Conservation (phyloP, 116 monocot genomes). For the Phalaenopsis hybrid region DNA sequence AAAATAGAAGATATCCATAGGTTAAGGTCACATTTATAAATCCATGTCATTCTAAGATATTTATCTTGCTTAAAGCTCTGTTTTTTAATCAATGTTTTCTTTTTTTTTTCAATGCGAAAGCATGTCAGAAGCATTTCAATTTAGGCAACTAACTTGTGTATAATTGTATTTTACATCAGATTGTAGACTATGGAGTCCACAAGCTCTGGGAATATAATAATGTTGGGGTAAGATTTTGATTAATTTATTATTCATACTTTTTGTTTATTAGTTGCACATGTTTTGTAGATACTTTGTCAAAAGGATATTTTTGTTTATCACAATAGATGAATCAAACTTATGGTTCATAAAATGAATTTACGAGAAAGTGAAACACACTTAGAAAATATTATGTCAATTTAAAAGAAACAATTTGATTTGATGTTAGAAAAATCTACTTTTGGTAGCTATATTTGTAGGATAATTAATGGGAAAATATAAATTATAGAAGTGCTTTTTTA, state of each 20-base stretch:
- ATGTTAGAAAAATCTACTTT: not conserved
- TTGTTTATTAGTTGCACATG: not conserved
- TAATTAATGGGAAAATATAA: not conserved
- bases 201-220: slow-evolving; percentile 64
- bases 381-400: not conserved
- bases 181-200: slow-evolving; percentile 63
- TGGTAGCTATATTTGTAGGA: not conserved
- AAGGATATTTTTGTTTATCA: not conserved
- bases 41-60: not conserved
- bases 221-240: slow-evolving; percentile 43
- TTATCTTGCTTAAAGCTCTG: not conserved
- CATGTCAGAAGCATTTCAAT: not conserved
- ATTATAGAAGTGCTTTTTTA: not conserved
- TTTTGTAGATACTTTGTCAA: not conserved
- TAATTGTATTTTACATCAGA: slow-evolving; percentile 18
- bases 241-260: not conserved
- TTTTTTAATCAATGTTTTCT: not conserved
- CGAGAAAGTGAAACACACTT: not conserved
- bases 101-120: too few relatives aligned
- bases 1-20: not conserved
- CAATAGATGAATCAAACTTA: not conserved
- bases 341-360: not conserved
- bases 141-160: not conserved
- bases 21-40: not conserved
- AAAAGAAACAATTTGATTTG: not conserved